phyloP scores from a whole-genome alignment of 495 filamentous ascomycete genomes.

The Parachaetomium inaequale region DNA sequence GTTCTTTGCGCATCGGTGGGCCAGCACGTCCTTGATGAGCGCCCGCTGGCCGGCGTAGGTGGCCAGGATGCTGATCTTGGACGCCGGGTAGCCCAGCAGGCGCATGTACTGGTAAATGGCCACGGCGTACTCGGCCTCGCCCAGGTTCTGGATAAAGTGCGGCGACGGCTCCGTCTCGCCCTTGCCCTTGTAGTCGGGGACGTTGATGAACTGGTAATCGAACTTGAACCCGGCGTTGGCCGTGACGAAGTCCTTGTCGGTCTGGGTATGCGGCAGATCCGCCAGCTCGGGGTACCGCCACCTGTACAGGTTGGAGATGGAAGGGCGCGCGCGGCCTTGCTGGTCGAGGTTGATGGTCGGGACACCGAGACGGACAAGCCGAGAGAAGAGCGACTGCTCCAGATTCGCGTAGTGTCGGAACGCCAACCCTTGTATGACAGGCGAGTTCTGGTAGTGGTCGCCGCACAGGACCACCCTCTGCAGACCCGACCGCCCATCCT shows the following conservation, averaged over 20 bases:
- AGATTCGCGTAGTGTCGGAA: constrained; percentile 94
- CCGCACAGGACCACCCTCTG: constrained; percentile 90
- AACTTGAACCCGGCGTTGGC: constrained; percentile 91
- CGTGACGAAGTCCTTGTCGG: constrained; percentile 63
- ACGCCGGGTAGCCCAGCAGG: constrained; percentile 89
- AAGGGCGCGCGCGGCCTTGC: constrained; percentile 83
- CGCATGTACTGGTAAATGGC: constrained; percentile 98
- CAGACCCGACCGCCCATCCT: constrained; percentile 66
- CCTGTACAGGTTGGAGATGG: constrained; percentile 83
- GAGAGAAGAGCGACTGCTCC: constrained; percentile 90
- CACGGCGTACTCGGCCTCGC: constrained; percentile 95
- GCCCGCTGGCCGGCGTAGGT: constrained; percentile 95
- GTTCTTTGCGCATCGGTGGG: constrained; percentile 78
- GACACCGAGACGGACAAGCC: constrained; percentile 84
- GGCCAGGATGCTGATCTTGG: constrained; percentile 83
- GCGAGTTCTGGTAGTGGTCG: constrained; percentile 95
- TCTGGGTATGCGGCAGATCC: constrained; percentile 71
- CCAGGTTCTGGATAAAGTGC: constrained; percentile 95
- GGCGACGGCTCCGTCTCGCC: constrained; percentile 91
- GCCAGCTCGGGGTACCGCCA: constrained; percentile 87
- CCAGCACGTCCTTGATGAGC: constrained; percentile 83
- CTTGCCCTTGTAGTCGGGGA: constrained; percentile 85
- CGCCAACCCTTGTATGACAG: constrained; percentile 92
- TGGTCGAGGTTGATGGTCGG: constrained; percentile 86
- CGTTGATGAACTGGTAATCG: constrained; percentile 97